Evolutionary conservation across 306 rosid genomes (phyloP).

Genomic region (Vicia sativa): DNA sequence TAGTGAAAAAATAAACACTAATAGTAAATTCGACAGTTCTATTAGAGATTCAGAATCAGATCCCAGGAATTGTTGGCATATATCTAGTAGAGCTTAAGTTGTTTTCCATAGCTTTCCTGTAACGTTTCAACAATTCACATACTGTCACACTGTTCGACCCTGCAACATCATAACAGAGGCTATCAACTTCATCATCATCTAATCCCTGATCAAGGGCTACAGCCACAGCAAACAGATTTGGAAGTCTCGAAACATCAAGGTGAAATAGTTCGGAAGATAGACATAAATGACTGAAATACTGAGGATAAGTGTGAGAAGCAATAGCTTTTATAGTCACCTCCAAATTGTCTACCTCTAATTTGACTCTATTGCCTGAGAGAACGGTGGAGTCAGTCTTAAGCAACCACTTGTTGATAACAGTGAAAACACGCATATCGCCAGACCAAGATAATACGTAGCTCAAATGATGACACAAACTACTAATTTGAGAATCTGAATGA

Average conservation of each 20-base stretch:
- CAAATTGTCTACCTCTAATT: not conserved
- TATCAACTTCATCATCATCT: too few relatives aligned
- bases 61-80: too few relatives aligned
- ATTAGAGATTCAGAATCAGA: too few relatives aligned
- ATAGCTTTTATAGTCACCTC: not conserved
- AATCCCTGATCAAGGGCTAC: not conserved
- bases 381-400: not conserved
- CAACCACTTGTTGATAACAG: not conserved
- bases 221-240: not conserved
- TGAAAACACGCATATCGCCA: not conserved
- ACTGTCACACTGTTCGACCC: too few relatives aligned
- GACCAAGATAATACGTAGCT: not conserved
- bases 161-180: too few relatives aligned
- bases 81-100: too few relatives aligned
- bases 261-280: not conserved
- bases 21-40: too few relatives aligned
- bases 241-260: not conserved
- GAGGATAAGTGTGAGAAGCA: not conserved
- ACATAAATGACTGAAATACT: not conserved
- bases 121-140: too few relatives aligned
- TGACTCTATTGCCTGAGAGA: not conserved
- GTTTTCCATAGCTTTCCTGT: too few relatives aligned
- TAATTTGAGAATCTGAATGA: not conserved
- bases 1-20: too few relatives aligned
- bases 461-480: not conserved